A percentile compares a stretch with the other conserved stretches of the same genome.
Conservation (phyloP, 768 basidiomycete species). For the Termitomyces sp. region DNA sequence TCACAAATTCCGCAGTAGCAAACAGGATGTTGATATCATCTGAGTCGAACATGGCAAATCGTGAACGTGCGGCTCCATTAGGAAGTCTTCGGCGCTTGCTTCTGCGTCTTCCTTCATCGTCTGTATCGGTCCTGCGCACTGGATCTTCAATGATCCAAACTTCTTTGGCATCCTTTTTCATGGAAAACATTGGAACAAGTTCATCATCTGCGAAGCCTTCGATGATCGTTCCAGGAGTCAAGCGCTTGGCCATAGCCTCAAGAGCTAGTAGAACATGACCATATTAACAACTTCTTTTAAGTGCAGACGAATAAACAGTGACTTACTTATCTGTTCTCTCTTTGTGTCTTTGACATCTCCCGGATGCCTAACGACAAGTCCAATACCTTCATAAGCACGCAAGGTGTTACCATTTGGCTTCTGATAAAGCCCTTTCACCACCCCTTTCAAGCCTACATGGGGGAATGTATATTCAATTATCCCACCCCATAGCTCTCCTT, state of each 20-base stretch:
- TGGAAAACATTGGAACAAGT: not conserved
- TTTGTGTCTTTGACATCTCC: not conserved
- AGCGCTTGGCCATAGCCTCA: not conserved
- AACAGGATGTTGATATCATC: not conserved
- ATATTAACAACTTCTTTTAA: not conserved
- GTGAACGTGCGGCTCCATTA: not conserved
- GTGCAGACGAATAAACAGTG: not conserved
- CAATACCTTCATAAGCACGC: not conserved
- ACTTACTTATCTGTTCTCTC: not conserved
- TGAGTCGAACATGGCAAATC: not conserved
- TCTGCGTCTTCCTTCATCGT: not conserved
- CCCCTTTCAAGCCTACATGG: not conserved
- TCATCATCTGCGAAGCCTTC: not conserved
- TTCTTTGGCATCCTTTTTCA: not conserved
- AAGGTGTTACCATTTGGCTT: not conserved
- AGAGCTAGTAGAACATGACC: not conserved
- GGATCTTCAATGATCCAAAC: not conserved
- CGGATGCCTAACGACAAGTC: not conserved
- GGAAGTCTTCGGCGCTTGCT: not conserved
- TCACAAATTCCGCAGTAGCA: constrained; percentile 22
- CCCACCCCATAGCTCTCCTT: not conserved
- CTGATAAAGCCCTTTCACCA: not conserved
- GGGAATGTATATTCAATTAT: not conserved
- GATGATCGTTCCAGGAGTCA: not conserved
- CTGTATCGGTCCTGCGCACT: not conserved